A percentile compares a stretch with the other conserved stretches of the same genome.
Evolutionary conservation across 371 early-diverging fungal species (phyloP).

Genomic region (Rhizopus sp.): DNA sequence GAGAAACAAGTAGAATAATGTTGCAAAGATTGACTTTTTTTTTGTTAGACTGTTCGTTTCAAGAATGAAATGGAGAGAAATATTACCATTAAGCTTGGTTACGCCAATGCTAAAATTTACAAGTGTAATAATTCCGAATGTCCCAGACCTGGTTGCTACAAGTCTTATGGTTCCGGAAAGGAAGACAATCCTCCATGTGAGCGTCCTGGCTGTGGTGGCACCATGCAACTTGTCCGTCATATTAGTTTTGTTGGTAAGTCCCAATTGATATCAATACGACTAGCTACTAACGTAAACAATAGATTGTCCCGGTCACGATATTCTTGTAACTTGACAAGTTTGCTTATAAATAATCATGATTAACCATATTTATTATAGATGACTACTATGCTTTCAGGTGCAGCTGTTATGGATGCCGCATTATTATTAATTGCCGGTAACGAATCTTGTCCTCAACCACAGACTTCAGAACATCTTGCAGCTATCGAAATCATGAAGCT

Average conservation of each 20-base stretch:
- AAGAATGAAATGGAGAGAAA: conserved; percentile 99
- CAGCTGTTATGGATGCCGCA: conserved; percentile 99
- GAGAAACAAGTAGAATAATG: not conserved
- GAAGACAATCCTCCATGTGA: conserved; percentile 93
- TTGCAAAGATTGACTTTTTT: conserved; percentile 1
- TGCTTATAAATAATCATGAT: not conserved
- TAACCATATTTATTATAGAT: conserved; percentile 52
- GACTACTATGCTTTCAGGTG: conserved; percentile 99
- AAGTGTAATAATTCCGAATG: conserved; percentile 93
- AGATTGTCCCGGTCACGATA: conserved; percentile 99
- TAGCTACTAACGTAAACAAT: not conserved
- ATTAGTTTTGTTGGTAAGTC: conserved; percentile 92
- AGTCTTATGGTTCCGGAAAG: conserved; percentile 84
- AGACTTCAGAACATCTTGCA: conserved; percentile 99
- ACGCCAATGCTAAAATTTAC: conserved; percentile 99
- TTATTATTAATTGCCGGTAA: conserved; percentile 99
- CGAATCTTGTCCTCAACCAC: conserved; percentile 99
- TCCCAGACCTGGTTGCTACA: conserved; percentile 96
- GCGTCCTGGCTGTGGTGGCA: conserved; percentile 88
- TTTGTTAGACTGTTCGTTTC: conserved; percentile 93
- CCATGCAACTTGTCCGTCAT: conserved; percentile 90
- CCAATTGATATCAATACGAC: not conserved
- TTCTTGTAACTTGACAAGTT: conserved; percentile 62
- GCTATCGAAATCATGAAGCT: conserved; percentile 99
- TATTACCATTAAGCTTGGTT: conserved; percentile 99